These are phyloP conservation scores for Aspergillus chevalieri DNA, from an alignment of 2,329 filamentous ascomycete genomes.

Conservation along the genomic window DNA sequence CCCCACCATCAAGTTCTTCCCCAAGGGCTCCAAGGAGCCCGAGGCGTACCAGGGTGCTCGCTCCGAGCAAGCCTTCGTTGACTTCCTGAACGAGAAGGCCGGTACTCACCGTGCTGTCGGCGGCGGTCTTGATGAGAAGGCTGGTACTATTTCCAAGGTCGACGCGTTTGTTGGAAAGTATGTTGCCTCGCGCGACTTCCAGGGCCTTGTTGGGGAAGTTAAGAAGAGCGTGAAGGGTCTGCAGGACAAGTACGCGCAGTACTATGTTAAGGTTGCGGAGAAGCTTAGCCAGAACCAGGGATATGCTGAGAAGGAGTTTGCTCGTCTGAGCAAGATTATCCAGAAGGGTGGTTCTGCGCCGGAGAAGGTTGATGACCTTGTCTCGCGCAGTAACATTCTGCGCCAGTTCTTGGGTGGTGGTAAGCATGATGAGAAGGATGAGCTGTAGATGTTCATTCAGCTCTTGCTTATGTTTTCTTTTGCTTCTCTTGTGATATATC, in stretches of 20 bases:
- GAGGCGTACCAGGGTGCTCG: constrained; percentile 70
- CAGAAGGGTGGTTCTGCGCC: constrained; percentile 79
- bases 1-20: constrained; percentile 98
- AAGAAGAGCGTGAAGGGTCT: constrained; percentile 64
- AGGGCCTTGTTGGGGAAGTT: constrained; percentile 62
- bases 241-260: constrained; percentile 78
- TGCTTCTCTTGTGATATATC: too few relatives aligned
- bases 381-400: constrained; percentile 80
- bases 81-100: constrained; percentile 80
- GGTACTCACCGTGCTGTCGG: constrained; percentile 79
- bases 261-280: constrained; percentile 86
- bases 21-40: constrained; percentile 68
- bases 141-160: constrained; percentile 74
- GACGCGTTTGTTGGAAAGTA: constrained; percentile 72
- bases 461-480: too few relatives aligned
- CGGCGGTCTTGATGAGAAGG: constrained; percentile 69
- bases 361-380: constrained; percentile 82
- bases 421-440: constrained; percentile 58
- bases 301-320: constrained; percentile 79
- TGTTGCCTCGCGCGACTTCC: constrained; percentile 54
- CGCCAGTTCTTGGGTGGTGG: constrained; percentile 64
- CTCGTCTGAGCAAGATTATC: constrained; percentile 70
- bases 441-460: constrained; percentile 42
- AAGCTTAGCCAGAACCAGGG: constrained; percentile 73
- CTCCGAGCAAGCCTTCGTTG: constrained; percentile 66